These are phyloP conservation scores for Boletus vermiculosoides DNA, from an alignment of 768 basidiomycete genomes.

Conservation along the genomic window DNA sequence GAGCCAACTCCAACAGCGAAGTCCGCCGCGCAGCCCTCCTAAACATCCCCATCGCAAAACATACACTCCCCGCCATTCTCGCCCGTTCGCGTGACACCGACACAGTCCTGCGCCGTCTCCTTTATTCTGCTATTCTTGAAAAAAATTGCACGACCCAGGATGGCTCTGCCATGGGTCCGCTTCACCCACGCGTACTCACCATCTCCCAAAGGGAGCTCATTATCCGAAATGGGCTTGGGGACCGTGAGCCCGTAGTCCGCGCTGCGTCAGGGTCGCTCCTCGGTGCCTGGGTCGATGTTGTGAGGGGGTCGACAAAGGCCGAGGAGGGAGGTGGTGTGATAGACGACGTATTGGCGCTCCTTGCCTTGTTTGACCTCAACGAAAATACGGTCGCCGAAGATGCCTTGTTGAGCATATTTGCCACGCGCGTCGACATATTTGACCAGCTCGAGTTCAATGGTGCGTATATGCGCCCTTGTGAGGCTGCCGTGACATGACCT, in stretches of 20 bases:
- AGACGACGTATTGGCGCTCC: constrained; percentile 46
- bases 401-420: constrained; percentile 72
- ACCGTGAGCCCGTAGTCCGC: constrained; percentile 74
- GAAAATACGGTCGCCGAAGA: constrained; percentile 66
- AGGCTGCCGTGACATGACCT: background rate
- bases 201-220: constrained; percentile 75
- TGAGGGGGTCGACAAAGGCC: constrained; percentile 33
- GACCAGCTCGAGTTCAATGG: constrained; percentile 69
- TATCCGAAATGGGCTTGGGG: constrained; percentile 79
- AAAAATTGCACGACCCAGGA: constrained; percentile 35
- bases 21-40: constrained; percentile 79
- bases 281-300: constrained; percentile 70
- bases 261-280: constrained; percentile 71
- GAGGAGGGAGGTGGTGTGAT: constrained; percentile 38
- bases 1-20: constrained; percentile 50
- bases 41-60: constrained; percentile 58
- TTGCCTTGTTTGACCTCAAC: constrained; percentile 58
- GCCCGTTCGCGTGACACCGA: constrained; percentile 81
- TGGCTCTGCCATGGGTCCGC: constrained; percentile 45
- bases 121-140: constrained; percentile 62
- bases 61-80: constrained; percentile 66
- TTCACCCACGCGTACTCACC: constrained; percentile 64
- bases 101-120: constrained; percentile 64
- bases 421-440: constrained; percentile 60
- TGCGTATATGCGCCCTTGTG: constrained; percentile 32